These are phyloP conservation scores for Cerioporus squamosus DNA, from an alignment of 1,284 basidiomycete species.

Conservation along the genomic window DNA sequence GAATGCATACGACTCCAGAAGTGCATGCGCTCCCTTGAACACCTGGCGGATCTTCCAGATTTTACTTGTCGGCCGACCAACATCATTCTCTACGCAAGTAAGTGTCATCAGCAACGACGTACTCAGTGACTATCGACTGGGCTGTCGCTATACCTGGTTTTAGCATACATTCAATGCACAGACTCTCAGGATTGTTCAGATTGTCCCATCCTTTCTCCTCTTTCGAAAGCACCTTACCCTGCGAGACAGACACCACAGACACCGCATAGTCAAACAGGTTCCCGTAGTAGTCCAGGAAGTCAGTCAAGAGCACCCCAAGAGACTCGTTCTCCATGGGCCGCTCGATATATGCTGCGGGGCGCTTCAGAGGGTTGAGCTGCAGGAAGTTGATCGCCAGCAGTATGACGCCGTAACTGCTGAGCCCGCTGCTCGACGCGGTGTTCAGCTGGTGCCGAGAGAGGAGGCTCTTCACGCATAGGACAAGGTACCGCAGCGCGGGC, in stretches of 20 bases:
- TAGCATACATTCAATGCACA: constrained; percentile 49
- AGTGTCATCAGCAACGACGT: not conserved
- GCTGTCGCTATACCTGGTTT: constrained; percentile 37
- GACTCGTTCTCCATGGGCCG: constrained; percentile 44
- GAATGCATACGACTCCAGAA: constrained; percentile 24
- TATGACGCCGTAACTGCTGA: constrained; percentile 78
- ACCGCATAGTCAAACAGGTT: constrained; percentile 45
- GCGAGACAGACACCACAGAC: constrained; percentile 45
- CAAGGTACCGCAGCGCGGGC: constrained; percentile 68
- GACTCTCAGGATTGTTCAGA: constrained; percentile 26
- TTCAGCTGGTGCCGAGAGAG: constrained; percentile 70
- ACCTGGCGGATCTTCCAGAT: constrained; percentile 37
- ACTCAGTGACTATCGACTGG: not conserved
- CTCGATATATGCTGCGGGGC: constrained; percentile 38
- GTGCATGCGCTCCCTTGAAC: constrained; percentile 40
- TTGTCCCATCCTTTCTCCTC: constrained; percentile 40
- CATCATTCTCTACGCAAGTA: constrained; percentile 39
- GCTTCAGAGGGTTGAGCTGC: constrained; percentile 50
- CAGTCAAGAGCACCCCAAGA: constrained; percentile 47
- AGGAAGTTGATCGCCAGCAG: constrained; percentile 78
- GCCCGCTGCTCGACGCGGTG: constrained; percentile 71
- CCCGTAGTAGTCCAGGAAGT: constrained; percentile 53
- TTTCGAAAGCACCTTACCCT: constrained; percentile 42
- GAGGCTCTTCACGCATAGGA: constrained; percentile 75
- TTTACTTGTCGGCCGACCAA: constrained; percentile 41